Base-by-base conservation (phyloP, 768 basidiomycete genomes). In the Amanita brunnescens region DNA sequence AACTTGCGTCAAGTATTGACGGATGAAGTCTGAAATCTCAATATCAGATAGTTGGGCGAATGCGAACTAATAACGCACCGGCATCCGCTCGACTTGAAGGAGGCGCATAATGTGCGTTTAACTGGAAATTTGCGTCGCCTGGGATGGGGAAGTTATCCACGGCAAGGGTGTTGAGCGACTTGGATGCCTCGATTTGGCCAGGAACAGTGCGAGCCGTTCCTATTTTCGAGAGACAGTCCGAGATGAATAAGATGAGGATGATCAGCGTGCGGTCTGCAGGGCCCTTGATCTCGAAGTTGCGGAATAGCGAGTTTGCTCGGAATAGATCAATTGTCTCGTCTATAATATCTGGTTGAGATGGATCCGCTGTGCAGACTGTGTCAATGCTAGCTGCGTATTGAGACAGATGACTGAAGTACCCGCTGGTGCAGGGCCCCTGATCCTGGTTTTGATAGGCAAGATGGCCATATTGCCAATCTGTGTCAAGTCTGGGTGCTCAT, bases 271-370 rank as follows among this genome's bases (percentile, higher is more conserved):
- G 85, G 75, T 96, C 94, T 47, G 93, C 92, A 49, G 91, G 90
- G 14, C 93, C 94, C 66, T 97, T 95, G 80, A 99, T 98, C 75
- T 99, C 96, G 61, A 98, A 99, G 72, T 98, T 98, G 62, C 96
- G 87, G 72, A 99, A 99, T 54, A 99, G 85, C 33, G 94, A 96
- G 70, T 99, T 99, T 62, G 95, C 94, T 50, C 96, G 88, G 72
- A 99, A 99, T 54, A 98, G 82, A 70, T 95, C 90, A 41, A 99
- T 75, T 1, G 92, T 85, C 70, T 99, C 96, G 69, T 97, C 94
- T 57, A 98, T 79, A 59, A 98, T 92, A 67, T 99, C 96, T 23
- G 81, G 78, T 54, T 82, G 71, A 7, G 80, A 77, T 1, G 81
- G 75, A 64, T 95, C 91, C 51, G 86, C 94, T 94, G 63, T 24